Conservation (phyloP, 164 flowering plant genomes). For the Aristolochia californica region DNA sequence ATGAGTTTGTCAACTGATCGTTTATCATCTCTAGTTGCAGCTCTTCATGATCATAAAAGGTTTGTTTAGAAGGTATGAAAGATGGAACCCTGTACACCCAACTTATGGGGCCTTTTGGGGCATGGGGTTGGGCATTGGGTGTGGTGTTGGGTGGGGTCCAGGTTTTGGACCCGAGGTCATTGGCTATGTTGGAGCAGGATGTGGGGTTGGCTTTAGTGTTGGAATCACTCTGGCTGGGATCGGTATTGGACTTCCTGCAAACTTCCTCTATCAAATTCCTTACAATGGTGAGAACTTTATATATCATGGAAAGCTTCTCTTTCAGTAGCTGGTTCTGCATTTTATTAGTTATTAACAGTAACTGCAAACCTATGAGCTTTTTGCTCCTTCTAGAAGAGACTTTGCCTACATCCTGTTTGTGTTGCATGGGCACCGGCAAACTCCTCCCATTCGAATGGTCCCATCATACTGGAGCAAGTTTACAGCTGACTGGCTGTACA, state of each 20-base stretch:
- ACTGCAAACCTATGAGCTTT: neutral
- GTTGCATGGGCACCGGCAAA: too few relatives aligned
- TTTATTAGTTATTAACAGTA: neutral
- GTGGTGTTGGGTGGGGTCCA: slow-evolving; percentile 99
- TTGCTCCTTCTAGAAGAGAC: too few relatives aligned
- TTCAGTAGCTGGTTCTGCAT: neutral
- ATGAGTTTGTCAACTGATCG: too few relatives aligned
- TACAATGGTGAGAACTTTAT: slow-evolving; percentile 37
- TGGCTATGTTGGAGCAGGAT: slow-evolving; percentile 95
- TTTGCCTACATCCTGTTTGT: too few relatives aligned
- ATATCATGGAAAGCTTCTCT: neutral
- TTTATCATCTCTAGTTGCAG: slow-evolving; percentile 20
- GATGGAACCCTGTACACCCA: slow-evolving; percentile 98
- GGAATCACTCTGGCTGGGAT: slow-evolving; percentile 78
- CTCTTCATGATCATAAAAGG: slow-evolving; percentile 82
- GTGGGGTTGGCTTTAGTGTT: slow-evolving; percentile 86
- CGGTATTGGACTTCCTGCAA: slow-evolving; percentile 91
- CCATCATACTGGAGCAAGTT: too few relatives aligned
- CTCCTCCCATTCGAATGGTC: too few relatives aligned
- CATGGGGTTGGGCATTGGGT: slow-evolving; percentile 86
- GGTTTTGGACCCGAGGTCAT: slow-evolving; percentile 93
- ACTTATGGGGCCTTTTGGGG: slow-evolving; percentile 96
- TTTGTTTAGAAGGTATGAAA: slow-evolving; percentile 65
- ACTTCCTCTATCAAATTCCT: slow-evolving; percentile 42
- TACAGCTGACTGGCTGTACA: too few relatives aligned